Conservation (phyloP, 2,329 filamentous ascomycete genomes). For the Uncinocarpus reesii region DNA sequence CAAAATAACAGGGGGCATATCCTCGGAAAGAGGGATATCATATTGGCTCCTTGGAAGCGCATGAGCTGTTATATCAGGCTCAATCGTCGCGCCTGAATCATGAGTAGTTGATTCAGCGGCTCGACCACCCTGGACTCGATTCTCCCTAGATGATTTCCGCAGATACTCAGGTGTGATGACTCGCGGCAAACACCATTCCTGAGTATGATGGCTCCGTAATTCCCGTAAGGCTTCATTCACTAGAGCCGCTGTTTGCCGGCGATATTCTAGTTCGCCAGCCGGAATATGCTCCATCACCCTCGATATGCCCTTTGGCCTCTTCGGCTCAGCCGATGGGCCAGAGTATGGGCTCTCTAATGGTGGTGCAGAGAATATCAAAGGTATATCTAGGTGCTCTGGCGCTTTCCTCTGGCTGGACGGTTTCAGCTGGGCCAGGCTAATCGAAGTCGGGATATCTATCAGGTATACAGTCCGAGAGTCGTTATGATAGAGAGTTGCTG, state of each 20-base stretch:
- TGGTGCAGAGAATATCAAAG: conserved; percentile 32
- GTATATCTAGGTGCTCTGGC: conserved; percentile 16
- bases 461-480: conserved; percentile 37
- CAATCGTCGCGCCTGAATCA: not conserved
- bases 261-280: conserved; percentile 24
- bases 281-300: conserved; percentile 32
- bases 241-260: conserved; percentile 19
- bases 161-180: not conserved
- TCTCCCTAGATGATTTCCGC: conserved; percentile 2
- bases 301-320: conserved; percentile 35
- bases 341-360: conserved; percentile 41
- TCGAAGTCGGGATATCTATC: conserved; percentile 50
- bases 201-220: conserved; percentile 20
- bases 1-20: conserved; percentile 26
- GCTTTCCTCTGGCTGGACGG: conserved; percentile 14
- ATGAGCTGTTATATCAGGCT: not conserved
- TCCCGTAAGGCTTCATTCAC: conserved; percentile 34
- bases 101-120: not conserved
- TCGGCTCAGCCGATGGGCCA: conserved; percentile 41
- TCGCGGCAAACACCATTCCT: conserved; percentile 29
- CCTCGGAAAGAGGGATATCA: not conserved
- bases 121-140: conserved; percentile 1
- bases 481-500: conserved; percentile 45
- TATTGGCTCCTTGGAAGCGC: not conserved
- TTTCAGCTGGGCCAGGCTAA: conserved; percentile 43